A percentile compares a stretch with the other conserved stretches of the same genome.
These are phyloP conservation scores for Cudoniella acicularis DNA, from an alignment of 495 filamentous ascomycete genomes.

Conservation along the genomic window DNA sequence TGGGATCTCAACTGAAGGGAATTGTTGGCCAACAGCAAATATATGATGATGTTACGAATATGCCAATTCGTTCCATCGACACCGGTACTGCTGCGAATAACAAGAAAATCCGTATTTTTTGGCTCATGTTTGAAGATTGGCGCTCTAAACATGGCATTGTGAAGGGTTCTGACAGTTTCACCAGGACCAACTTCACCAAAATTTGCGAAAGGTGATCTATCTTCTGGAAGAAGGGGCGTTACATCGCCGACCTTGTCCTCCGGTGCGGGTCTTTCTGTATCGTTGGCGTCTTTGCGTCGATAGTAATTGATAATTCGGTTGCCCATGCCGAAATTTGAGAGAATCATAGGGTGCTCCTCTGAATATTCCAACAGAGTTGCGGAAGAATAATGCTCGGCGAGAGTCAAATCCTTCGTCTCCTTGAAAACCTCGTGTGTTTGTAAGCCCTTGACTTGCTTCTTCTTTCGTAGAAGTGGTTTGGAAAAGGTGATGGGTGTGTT, in stretches of 20 bases:
- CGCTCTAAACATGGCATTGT: slow-evolving; percentile 92
- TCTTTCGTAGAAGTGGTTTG: slow-evolving; percentile 66
- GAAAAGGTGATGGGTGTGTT: slow-evolving; percentile 51
- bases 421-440: slow-evolving; percentile 70
- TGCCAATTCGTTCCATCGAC: slow-evolving; percentile 70
- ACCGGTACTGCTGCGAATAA: slow-evolving; percentile 74
- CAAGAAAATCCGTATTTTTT: slow-evolving; percentile 80
- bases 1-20: slow-evolving; percentile 88
- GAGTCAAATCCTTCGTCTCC: slow-evolving; percentile 68
- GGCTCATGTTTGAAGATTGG: slow-evolving; percentile 85
- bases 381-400: slow-evolving; percentile 78
- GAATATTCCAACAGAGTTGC: slow-evolving; percentile 90
- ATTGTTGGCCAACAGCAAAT: slow-evolving; percentile 83
- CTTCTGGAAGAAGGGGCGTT: slow-evolving; percentile 79
- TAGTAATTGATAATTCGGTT: slow-evolving; percentile 95
- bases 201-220: slow-evolving; percentile 91
- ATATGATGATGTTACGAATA: slow-evolving; percentile 82
- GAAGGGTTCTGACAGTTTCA: slow-evolving; percentile 80
- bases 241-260: slow-evolving; percentile 77
- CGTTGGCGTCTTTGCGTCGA: slow-evolving; percentile 77
- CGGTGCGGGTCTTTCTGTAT: slow-evolving; percentile 65
- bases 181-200: slow-evolving; percentile 92
- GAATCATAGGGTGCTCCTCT: slow-evolving; percentile 83
- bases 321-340: slow-evolving; percentile 97
- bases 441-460: slow-evolving; percentile 74